A percentile compares a stretch with the other conserved stretches of the same genome.
Conservation (phyloP, 1,284 basidiomycete species). For the Marasmius tenuissimus region DNA sequence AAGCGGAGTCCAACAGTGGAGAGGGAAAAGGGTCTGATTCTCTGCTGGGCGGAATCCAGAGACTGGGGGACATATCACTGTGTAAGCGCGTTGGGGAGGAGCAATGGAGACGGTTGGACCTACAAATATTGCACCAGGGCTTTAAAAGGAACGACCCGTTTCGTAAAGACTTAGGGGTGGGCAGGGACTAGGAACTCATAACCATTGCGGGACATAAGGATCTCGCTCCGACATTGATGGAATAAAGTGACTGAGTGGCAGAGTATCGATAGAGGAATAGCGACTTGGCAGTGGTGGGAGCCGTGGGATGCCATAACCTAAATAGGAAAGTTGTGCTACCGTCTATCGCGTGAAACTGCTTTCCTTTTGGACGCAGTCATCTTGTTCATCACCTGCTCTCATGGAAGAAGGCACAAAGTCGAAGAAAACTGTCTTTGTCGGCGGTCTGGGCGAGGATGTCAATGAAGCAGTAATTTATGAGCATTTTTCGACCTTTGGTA, state of each 20-base stretch:
- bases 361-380: constrained; percentile 24
- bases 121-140: background rate
- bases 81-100: background rate
- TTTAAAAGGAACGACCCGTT: background rate
- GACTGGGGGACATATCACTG: constrained; percentile 6
- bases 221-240: constrained; percentile 3
- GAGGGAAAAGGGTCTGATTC: constrained; percentile 29
- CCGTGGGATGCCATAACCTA: background rate
- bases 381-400: constrained; percentile 1
- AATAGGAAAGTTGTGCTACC: constrained; percentile 17
- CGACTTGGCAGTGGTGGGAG: background rate
- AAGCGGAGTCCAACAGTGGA: constrained; percentile 45
- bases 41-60: constrained; percentile 2
- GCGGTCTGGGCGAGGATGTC: constrained; percentile 73
- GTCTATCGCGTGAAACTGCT: constrained; percentile 36
- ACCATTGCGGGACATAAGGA: background rate
- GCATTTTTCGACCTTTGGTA: constrained; percentile 77
- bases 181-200: background rate
- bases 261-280: background rate
- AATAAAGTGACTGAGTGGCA: background rate
- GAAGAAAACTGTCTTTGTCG: constrained; percentile 81
- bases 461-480: constrained; percentile 70
- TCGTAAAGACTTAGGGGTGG: background rate
- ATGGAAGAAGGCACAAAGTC: constrained; percentile 82
- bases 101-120: too few species aligned